Percentiles rank a stretch among this genome's conserved stretches.
phyloP scores from a whole-genome alignment of 345 rosid genomes.

The Atalantia buxifolia region DNA sequence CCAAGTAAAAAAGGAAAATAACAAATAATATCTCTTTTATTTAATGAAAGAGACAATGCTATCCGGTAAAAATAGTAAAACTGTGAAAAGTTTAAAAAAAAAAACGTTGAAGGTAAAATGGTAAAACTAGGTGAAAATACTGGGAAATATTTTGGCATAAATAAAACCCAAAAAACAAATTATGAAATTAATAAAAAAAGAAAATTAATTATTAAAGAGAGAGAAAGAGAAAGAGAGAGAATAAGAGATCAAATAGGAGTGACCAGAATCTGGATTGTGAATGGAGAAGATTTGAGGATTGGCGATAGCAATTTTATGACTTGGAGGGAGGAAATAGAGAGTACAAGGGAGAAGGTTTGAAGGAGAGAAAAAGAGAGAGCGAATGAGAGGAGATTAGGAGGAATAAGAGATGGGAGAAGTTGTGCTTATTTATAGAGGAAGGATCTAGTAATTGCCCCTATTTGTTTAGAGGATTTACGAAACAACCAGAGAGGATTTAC shows the following conservation, averaged over 20 bases:
- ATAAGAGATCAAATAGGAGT: background rate
- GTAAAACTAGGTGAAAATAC: background rate
- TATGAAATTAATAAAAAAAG: background rate
- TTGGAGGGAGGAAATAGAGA: background rate
- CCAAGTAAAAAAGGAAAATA: background rate
- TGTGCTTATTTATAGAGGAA: slow-evolving; percentile 35
- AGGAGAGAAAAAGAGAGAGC: background rate
- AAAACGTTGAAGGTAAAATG: slow-evolving; percentile 4
- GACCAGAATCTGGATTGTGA: background rate
- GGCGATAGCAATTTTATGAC: background rate
- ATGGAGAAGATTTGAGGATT: background rate
- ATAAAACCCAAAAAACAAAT: background rate
- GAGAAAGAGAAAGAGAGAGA: background rate
- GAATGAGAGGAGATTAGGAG: background rate
- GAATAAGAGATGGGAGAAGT: background rate
- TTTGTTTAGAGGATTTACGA: background rate
- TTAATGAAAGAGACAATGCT: background rate
- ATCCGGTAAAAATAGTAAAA: background rate
- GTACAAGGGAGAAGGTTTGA: background rate
- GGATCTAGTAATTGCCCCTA: slow-evolving; percentile 12
- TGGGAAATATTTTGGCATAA: background rate
- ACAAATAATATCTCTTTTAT: background rate
- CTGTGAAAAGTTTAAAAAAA: background rate
- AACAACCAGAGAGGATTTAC: slow-evolving; percentile 16
- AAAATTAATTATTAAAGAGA: background rate